Base-by-base conservation (phyloP, 2,329 filamentous ascomycete species). In the Neofusicoccum umdonicola region DNA sequence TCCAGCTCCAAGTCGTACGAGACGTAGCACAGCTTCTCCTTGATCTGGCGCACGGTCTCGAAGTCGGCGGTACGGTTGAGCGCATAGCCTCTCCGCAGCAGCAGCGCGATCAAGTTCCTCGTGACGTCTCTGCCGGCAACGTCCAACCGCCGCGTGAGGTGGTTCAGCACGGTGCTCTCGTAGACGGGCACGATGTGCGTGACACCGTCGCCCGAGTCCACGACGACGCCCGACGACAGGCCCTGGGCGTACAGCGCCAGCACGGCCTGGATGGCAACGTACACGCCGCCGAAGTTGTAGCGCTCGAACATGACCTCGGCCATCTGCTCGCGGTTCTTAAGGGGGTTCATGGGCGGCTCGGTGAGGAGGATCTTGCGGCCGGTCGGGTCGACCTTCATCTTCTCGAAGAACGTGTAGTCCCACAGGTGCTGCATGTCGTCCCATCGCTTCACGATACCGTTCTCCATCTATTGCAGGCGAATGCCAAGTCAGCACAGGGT, bases 391-490 rank as follows among this genome's bases (percentile, higher is more conserved):
- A 99, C 84, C 79, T 93, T 88, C 87, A 99, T 91, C 87, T 98
- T 98, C 79, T 99, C 94, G 80, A 87, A 90, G 79, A 99, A 99
- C 27, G 95, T 99, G 79, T 96, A 98, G 82, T 99, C 94, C 95
- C 95, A 99, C 64, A 99, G 88, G 77, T 98, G 94, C 83, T 97
- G 92, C 95, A 99, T 99, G 79, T 99, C 95, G 72, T 99, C 95
- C 95, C 95, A 99, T 76, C 93, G 93, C 87, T 97, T 98, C 71
- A 99, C 93, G 74, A 99, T 98, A 73, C 95, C 95, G 78, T 99
- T 99, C 80, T 99, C 95, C 95, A 99, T 99, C 87, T 90, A 78
- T 66, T 57, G 39, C 62, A 64, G 60, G 68, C 66, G 65, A 57
- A 71, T 31, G 64, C 63, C 54, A 63, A 34, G 63, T 65, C 63